phyloP scores from a whole-genome alignment of 1,284 basidiomycete species.

The Takashimella tepidaria region DNA sequence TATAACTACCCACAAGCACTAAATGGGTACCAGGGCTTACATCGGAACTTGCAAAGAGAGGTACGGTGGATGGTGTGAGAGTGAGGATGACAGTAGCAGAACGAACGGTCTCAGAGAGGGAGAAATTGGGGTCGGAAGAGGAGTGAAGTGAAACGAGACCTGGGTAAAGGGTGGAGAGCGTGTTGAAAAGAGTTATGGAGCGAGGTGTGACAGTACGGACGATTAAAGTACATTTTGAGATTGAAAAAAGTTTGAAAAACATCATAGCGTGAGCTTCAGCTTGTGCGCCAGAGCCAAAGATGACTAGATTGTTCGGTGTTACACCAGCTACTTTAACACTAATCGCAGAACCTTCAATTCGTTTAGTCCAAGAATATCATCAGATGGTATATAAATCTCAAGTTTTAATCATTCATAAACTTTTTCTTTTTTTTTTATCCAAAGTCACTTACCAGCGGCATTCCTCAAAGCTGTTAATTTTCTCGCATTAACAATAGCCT shows the following conservation, averaged over 20 bases:
- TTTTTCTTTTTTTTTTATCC: neutral
- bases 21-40: conserved; percentile 58
- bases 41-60: conserved; percentile 60
- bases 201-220: conserved; percentile 60
- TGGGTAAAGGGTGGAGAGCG: conserved; percentile 51
- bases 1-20: conserved; percentile 69
- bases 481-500: conserved; percentile 69
- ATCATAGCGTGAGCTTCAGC: conserved; percentile 63
- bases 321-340: conserved; percentile 53
- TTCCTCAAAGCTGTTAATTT: conserved; percentile 71
- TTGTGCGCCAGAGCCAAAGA: conserved; percentile 66
- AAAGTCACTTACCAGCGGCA: conserved; percentile 60
- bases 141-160: conserved; percentile 16
- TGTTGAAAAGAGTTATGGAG: conserved; percentile 48
- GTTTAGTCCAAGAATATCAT: no score
- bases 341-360: conserved; percentile 73
- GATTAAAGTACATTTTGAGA: conserved; percentile 58
- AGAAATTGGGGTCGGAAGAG: conserved; percentile 14
- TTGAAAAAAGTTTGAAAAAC: conserved; percentile 57
- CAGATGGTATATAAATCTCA: no score
- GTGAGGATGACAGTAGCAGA: conserved; percentile 51
- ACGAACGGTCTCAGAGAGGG: conserved; percentile 23
- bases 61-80: conserved; percentile 66
- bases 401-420: no score
- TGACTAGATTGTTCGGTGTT: conserved; percentile 54